These are phyloP conservation scores for Colletotrichum sp. DNA, from an alignment of 2,329 filamentous ascomycete species.

Conservation along the genomic window DNA sequence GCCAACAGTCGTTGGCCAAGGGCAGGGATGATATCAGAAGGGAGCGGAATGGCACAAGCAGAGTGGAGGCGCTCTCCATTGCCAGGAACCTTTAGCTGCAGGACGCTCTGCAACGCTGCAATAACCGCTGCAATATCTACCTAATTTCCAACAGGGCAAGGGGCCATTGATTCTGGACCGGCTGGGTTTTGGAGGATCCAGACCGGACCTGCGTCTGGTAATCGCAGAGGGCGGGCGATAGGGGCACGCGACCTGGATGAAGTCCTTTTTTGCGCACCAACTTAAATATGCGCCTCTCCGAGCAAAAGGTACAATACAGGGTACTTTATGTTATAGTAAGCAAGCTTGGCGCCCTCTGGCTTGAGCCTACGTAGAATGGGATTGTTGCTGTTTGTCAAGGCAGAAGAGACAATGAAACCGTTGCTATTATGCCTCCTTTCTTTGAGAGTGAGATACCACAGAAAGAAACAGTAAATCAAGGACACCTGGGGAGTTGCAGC, in stretches of 20 bases:
- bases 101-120: constrained; percentile 12
- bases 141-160: neutral
- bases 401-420: neutral
- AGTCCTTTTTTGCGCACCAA: neutral
- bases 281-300: neutral
- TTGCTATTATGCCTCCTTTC: neutral
- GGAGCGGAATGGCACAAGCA: neutral
- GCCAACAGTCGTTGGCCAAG: neutral
- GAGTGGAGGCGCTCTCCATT: neutral
- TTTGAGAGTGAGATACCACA: neutral
- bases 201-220: neutral
- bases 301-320: neutral
- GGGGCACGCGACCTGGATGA: constrained; percentile 17
- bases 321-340: neutral
- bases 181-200: neutral
- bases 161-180: neutral
- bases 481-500: neutral
- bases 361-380: neutral
- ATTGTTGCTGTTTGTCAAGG: neutral
- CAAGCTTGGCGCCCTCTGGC: neutral
- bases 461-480: neutral
- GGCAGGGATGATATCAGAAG: constrained; percentile 12
- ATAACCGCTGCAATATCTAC: neutral
- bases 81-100: neutral
- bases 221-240: neutral